Evolutionary conservation across 140 eudicot species (phyloP).

Genomic region (Ambrosia hybrid): DNA sequence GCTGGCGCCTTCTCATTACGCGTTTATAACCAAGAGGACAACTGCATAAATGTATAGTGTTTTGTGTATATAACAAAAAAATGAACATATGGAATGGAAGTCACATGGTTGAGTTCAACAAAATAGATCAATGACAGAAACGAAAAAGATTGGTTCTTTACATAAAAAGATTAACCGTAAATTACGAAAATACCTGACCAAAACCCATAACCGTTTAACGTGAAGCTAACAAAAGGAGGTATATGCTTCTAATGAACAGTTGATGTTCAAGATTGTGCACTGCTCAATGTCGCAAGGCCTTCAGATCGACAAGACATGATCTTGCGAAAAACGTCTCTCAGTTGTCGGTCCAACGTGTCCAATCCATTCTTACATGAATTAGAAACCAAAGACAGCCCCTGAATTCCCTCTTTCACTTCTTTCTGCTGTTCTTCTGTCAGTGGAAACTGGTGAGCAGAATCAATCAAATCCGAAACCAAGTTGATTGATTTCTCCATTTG

Average conservation of each 20-base stretch:
- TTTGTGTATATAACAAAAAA: conserved; percentile 8
- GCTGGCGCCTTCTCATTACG: neutral
- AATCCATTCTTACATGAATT: conserved; percentile 47
- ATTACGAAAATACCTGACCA: conserved; percentile 26
- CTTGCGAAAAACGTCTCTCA: conserved; percentile 66
- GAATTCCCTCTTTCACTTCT: conserved; percentile 53
- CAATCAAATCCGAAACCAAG: conserved; percentile 64
- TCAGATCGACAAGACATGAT: conserved; percentile 73
- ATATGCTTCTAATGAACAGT: neutral
- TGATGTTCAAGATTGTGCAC: conserved; percentile 35
- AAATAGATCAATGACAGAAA: neutral
- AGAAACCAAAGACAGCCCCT: conserved; percentile 48
- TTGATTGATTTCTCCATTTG: conserved; percentile 60
- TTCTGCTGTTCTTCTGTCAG: conserved; percentile 63
- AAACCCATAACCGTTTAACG: conserved; percentile 3
- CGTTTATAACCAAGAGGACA: neutral
- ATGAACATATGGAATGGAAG: conserved; percentile 11
- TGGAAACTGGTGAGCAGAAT: conserved; percentile 66
- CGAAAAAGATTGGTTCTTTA: conserved; percentile 28
- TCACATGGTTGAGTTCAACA: conserved; percentile 10
- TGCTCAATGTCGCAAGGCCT: conserved; percentile 57
- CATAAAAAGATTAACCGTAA: conserved; percentile 24
- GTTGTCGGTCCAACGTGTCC: conserved; percentile 61
- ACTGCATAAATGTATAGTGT: conserved; percentile 7
- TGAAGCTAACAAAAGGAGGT: conserved; percentile 1